Conservation (phyloP, 2,329 filamentous ascomycete species). For the Penicillium brevicompactum region DNA sequence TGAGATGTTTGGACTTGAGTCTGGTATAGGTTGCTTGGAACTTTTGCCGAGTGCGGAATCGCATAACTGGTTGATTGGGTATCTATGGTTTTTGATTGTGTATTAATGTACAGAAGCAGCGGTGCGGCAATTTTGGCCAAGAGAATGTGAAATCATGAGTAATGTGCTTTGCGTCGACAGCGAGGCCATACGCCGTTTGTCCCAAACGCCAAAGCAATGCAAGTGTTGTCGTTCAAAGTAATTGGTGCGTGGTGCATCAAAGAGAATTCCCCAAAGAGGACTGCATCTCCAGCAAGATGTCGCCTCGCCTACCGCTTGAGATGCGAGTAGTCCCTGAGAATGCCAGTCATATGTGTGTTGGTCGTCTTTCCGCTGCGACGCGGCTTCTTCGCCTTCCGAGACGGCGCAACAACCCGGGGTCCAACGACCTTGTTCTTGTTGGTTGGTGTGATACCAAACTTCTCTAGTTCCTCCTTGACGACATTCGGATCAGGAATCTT, state of each 20-base stretch:
- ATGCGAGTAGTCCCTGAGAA: slow-evolving; percentile 73
- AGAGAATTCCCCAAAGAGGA: background rate
- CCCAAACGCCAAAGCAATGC: slow-evolving; percentile 27
- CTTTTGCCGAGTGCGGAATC: background rate
- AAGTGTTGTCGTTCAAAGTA: slow-evolving; percentile 4
- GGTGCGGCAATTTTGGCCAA: background rate
- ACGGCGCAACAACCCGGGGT: slow-evolving; percentile 55
- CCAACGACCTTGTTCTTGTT: slow-evolving; percentile 74
- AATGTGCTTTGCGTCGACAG: background rate
- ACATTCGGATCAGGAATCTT: slow-evolving; percentile 74
- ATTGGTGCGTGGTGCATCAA: background rate
- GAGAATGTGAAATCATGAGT: background rate
- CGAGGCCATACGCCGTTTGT: background rate
- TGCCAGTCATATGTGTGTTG: slow-evolving; percentile 81
- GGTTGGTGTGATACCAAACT: slow-evolving; percentile 79
- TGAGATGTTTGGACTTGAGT: background rate
- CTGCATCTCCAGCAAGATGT: background rate
- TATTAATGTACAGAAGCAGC: slow-evolving; percentile 12
- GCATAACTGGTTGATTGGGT: slow-evolving; percentile 17
- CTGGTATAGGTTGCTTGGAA: slow-evolving; percentile 3
- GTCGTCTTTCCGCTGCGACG: slow-evolving; percentile 78
- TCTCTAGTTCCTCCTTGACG: slow-evolving; percentile 74
- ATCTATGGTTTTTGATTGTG: slow-evolving; percentile 21
- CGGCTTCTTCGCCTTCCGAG: slow-evolving; percentile 75
- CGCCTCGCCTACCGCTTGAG: slow-evolving; percentile 38